These are phyloP conservation scores for Panaeolus cyanescens DNA, from an alignment of 768 basidiomycete genomes.

Conservation along the genomic window DNA sequence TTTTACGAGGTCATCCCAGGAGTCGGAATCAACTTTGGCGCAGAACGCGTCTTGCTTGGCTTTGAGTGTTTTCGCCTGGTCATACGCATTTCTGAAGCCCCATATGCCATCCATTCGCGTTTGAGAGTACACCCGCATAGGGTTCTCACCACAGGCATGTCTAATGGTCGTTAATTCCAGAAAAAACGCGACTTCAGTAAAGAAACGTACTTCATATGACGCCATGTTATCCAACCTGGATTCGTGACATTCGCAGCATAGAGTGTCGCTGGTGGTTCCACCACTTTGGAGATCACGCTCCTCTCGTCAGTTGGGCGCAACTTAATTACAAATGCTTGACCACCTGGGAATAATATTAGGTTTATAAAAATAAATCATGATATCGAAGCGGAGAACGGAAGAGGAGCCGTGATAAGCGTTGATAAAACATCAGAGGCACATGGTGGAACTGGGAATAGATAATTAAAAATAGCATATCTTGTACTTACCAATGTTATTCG, in stretches of 20 bases:
- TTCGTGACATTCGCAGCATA: slow-evolving; percentile 34
- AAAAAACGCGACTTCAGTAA: not conserved
- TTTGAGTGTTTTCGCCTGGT: slow-evolving; percentile 66
- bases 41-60: slow-evolving; percentile 72
- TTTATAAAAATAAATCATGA: not conserved
- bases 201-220: slow-evolving; percentile 70
- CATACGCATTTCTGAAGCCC: slow-evolving; percentile 74
- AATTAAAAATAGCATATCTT: not conserved
- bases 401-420: not conserved
- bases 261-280: slow-evolving; percentile 69
- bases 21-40: slow-evolving; percentile 42
- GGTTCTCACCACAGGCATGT: slow-evolving; percentile 75
- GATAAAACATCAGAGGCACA: not conserved
- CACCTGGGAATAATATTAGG: slow-evolving; percentile 41
- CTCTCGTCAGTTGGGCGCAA: slow-evolving; percentile 68
- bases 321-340: slow-evolving; percentile 81
- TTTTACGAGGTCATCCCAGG: slow-evolving; percentile 42
- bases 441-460: not conserved
- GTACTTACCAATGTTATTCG: slow-evolving; percentile 67
- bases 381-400: not conserved
- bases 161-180: slow-evolving; percentile 25
- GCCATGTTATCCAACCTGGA: slow-evolving; percentile 47
- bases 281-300: slow-evolving; percentile 65
- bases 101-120: slow-evolving; percentile 66
- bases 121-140: slow-evolving; percentile 42